Evolutionary conservation across 2,329 filamentous ascomycete species (phyloP).

Genomic region (Trichoderma endophyticum): DNA sequence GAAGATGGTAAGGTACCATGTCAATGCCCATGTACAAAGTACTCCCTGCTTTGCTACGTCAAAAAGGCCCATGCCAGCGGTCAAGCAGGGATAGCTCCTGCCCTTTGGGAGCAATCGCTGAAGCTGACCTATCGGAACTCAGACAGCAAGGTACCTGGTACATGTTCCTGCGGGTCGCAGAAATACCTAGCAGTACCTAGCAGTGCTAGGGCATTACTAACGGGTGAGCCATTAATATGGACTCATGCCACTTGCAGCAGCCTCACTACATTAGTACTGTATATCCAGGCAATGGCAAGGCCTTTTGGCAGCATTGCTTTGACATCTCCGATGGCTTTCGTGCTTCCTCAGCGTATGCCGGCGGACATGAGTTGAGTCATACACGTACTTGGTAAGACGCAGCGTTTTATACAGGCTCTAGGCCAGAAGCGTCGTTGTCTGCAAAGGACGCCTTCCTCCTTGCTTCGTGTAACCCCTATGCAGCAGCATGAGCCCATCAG

Average conservation of each 20-base stretch:
- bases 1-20: background rate
- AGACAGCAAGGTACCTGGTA: background rate
- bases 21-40: background rate
- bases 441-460: background rate
- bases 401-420: background rate
- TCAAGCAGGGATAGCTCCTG: slow-evolving; percentile 11
- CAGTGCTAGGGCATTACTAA: background rate
- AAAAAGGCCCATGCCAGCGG: slow-evolving; percentile 1
- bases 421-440: background rate
- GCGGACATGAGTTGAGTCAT: slow-evolving; percentile 2
- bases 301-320: background rate
- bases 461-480: background rate
- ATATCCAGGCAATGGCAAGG: background rate
- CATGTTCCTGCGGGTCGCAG: background rate
- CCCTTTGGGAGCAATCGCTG: background rate
- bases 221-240: slow-evolving; percentile 13
- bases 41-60: background rate
- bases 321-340: background rate
- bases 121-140: slow-evolving; percentile 9
- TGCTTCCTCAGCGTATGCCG: background rate
- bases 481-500: slow-evolving; percentile 3
- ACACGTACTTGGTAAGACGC: background rate
- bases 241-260: slow-evolving; percentile 6
- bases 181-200: background rate
- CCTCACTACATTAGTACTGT: background rate